Base-by-base conservation (phyloP, 2,329 filamentous ascomycete species). In the Sclerotinia subarctica region DNA sequence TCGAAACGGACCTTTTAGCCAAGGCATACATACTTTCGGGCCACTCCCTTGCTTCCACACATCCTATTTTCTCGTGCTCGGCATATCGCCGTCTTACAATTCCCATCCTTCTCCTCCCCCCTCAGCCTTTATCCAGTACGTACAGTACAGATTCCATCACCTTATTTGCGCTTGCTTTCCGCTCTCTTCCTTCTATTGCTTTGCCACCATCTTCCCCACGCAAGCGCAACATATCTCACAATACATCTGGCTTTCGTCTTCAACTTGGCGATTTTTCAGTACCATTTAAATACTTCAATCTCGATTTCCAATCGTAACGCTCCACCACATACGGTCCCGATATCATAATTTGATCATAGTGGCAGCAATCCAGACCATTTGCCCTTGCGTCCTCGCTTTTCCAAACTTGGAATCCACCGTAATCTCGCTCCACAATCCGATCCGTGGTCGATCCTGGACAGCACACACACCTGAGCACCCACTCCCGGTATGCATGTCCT, bases 371-470 rank as follows among this genome's bases (percentile, higher is more conserved):
- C 44, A 64, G 62, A 56, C 67, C 60, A 57, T 44, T 46, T 68
- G 67, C 74, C 75, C 74, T 75, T 75, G 70, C 72, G 67, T 76
- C 70, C 69, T 69, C 70, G 59, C 59, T 63, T 68, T 65, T 54
- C 58, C 70, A 67, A 63, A 64, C 68, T 65, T 60, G 73, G 71
- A 75, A 73, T 74, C 75, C 73, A 74, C 73, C 70, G 68, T 67
- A 76, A 75, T 76, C 65, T 76, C 73, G 74, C 74, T 76, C 75
- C 74, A 76, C 74, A 74, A 73, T 73, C 71, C 73, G 69, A 74
- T 74, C 65, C 49, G 57, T 67, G 72, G 68, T 64, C 70, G 68
- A 74, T 72, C 74, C 72, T 68, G 72, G 73, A 69, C 74, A 73
- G 69, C 38, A 13, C 71, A 69, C 72, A 74, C 68, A 42, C 38